Base-by-base conservation (phyloP, 106 monocot genomes). In the Phalaenopsis equestris region DNA sequence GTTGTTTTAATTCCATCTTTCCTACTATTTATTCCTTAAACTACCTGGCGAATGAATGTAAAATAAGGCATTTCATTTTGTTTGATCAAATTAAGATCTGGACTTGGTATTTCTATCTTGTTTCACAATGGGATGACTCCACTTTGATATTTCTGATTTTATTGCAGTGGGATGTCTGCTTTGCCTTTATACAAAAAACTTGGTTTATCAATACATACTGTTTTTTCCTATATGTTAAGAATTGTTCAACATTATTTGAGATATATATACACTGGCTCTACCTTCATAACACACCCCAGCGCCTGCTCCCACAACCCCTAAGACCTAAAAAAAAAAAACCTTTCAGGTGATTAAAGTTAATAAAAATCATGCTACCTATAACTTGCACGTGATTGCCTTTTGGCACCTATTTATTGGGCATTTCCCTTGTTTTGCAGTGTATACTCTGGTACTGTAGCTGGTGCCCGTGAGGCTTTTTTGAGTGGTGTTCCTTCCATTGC, bases 391-490 rank as follows among this genome's bases (percentile, higher is more conserved):
- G 52, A 12, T 9, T n/a, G 41, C 5, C 41, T 43, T 75, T 76
- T 76, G 47, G 24, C 21, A 49, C 12, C 52, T 3, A 19, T 74
- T 75, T 48, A 23, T 3, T 43, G 48, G 12, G 21, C 24, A 23
- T 48, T 14, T 76, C 12, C 15, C 24, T 52, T 21, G 21, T 23
- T 11, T 3, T 86, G 14, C 68, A 96, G 96, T 83, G 81, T 97
- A 56, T 92, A 97, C 85, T 97, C 96, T 78, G 96, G 96, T 65
- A 94, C 96, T 55, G 94, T 97, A 41, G 96, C 94, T 80, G 94
- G 92, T 89, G 94, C 96, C 76, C 92, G 96, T 78, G 96, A 97
- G 84, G 96, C 96, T 74, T 97, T 97, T 86, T 58, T 97, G 21
- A 82, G 79, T 86, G 94, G 90, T 9, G 36, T 97, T 45, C 96